Conservation (phyloP, 208 protist species). For the Leishmania mexicana region DNA sequence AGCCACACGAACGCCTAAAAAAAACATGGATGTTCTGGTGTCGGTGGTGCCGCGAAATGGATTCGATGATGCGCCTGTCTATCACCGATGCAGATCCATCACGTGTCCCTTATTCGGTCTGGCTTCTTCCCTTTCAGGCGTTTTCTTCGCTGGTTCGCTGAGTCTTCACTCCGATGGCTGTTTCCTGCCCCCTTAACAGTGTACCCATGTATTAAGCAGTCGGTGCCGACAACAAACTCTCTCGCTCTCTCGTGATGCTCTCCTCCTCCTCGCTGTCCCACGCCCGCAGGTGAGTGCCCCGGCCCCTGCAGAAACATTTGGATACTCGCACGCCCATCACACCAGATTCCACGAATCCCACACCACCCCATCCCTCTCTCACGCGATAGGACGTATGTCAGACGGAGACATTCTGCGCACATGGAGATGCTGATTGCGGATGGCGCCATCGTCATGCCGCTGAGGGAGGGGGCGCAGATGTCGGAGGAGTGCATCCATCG, state of each 20-base stretch:
- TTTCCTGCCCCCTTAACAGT: background rate
- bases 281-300: background rate
- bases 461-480: background rate
- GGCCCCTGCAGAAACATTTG: background rate
- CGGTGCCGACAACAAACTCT: background rate
- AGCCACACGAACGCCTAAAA: background rate
- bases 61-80: background rate
- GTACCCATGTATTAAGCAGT: background rate
- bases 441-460: too few relatives aligned
- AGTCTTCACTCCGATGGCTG: background rate
- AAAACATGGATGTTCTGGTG: too few relatives aligned
- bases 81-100: background rate
- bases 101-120: background rate
- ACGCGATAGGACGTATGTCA: too few relatives aligned
- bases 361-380: background rate
- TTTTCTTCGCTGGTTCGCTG: conserved; percentile 3
- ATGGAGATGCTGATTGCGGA: too few relatives aligned
- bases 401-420: too few relatives aligned
- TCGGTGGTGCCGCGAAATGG: background rate
- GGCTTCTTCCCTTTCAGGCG: background rate
- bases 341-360: background rate
- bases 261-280: background rate
- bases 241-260: background rate
- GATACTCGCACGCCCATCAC: background rate
- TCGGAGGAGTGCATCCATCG: background rate